Base-by-base conservation (phyloP, 2,329 filamentous ascomycete genomes). In the Fusarium pseudoanthophilum region DNA sequence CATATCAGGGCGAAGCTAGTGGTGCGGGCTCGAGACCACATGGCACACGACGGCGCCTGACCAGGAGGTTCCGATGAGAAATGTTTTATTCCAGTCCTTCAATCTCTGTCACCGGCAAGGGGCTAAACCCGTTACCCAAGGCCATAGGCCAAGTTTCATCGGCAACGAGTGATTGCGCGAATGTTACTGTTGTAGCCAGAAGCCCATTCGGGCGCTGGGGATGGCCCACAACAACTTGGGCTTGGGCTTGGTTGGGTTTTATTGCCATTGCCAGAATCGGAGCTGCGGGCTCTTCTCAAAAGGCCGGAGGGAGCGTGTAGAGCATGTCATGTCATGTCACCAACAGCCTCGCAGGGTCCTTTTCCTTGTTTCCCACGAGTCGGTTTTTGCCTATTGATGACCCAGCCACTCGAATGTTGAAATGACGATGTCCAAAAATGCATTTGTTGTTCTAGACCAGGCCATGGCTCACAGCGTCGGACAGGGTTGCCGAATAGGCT, bases 381-480 rank as follows among this genome's bases (percentile, higher is more conserved):
- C 30, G 39, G 14, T 39, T 36, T 37, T 32, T 11, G 21, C 39
- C 37, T 60, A n/a, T 30, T 57, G 40, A 40, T 36, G 46, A 48
- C 20, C 46, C 43, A 62, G 48, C 60, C 65, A 70, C 60, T 57
- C 28, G 18, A 40, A 39, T 13, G 42, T 48, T 40, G 24, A 69
- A 58, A 34, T 43, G 40, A 28, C 45, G 28, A 64, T 37, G 46
- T 20, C 21, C 61, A 45, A 46, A 64, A 59, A 24, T 65, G 52
- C 32, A 15, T 58, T 45, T 66, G 39, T 37, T 26, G 72, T 76
- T 76, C 75, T 74, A 67, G 75, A 72, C 71, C 64, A 69, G 71
- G 46, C 75, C 30, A 75, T 73, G 66, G 60, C 58, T 65, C 40
- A 64, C 58, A 60, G 42, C 36, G 60, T 67, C 63, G 69, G 60